A percentile compares a stretch with the other conserved stretches of the same genome.
These are phyloP conservation scores for Gossypium sturtianum DNA, from an alignment of 345 rosid species.

Conservation along the genomic window DNA sequence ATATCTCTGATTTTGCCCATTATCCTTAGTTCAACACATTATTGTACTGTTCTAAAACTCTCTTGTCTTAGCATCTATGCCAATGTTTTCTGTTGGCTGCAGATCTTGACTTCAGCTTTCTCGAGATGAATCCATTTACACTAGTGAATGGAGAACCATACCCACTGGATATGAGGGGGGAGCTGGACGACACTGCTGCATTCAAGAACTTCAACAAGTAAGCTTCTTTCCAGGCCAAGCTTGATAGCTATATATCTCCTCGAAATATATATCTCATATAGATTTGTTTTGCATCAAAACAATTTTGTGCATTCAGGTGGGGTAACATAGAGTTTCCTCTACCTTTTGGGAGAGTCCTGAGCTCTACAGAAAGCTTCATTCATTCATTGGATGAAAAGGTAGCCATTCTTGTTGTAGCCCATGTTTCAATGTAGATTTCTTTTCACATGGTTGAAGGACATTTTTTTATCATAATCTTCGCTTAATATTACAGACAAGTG, in stretches of 20 bases:
- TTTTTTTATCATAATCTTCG: conserved; percentile 6
- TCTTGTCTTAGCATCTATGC: not conserved
- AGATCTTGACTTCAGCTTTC: conserved; percentile 18
- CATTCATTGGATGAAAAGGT: conserved; percentile 96
- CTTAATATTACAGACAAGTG: conserved; percentile 65
- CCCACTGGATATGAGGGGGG: conserved; percentile 98
- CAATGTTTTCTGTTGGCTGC: not conserved
- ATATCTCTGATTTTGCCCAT: not conserved
- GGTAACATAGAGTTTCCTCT: conserved; percentile 79
- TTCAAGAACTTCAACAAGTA: conserved; percentile 95
- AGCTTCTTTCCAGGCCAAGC: not conserved
- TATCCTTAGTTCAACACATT: not conserved
- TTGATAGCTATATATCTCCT: not conserved
- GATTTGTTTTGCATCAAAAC: not conserved
- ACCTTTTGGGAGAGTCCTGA: conserved; percentile 94
- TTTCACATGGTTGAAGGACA: not conserved
- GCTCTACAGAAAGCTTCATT: conserved; percentile 70
- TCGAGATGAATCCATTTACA: conserved; percentile 78
- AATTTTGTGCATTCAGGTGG: conserved; percentile 51
- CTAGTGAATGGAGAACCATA: conserved; percentile 81
- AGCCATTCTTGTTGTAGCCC: conserved; percentile 3
- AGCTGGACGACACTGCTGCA: conserved; percentile 91
- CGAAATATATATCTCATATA: not conserved
- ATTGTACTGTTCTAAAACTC: not conserved
- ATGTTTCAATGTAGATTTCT: not conserved